A percentile compares a stretch with the other conserved stretches of the same genome.
These are phyloP conservation scores for Annulohypoxylon maeteangense DNA, from an alignment of 495 filamentous ascomycete species.

Conservation along the genomic window DNA sequence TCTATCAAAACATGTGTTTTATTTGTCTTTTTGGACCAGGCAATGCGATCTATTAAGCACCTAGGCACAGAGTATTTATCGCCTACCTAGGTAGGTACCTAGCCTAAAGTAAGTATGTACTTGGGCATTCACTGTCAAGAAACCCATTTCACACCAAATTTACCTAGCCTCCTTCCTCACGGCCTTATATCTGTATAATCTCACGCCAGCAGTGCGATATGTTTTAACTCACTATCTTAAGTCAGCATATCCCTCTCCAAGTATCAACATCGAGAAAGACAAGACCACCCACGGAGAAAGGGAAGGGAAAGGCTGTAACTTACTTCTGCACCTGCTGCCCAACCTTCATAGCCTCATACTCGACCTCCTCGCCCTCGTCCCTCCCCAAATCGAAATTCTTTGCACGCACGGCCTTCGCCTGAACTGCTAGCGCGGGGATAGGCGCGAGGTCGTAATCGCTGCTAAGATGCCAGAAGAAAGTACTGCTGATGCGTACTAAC, in stretches of 20 bases:
- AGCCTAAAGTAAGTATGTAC: too few relatives aligned
- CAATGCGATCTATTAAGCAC: too few relatives aligned
- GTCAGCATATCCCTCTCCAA: conserved; percentile 9
- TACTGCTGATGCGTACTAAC: conserved; percentile 59
- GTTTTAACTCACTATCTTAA: conserved; percentile 39
- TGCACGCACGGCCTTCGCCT: conserved; percentile 51
- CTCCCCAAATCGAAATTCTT: conserved; percentile 55
- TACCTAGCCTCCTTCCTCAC: too few relatives aligned
- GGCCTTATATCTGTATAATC: too few relatives aligned
- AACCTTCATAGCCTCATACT: conserved; percentile 58
- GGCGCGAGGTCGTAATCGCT: conserved; percentile 59
- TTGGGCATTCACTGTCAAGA: too few relatives aligned
- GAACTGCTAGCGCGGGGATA: conserved; percentile 51
- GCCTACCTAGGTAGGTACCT: too few relatives aligned
- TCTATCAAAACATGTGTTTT: background rate
- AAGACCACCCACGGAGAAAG: background rate
- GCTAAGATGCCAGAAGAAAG: conserved; percentile 63
- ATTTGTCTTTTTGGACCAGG: too few relatives aligned
- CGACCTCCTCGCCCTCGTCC: conserved; percentile 58
- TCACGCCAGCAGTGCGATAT: conserved; percentile 39
- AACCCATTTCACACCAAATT: too few relatives aligned
- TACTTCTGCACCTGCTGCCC: conserved; percentile 60
- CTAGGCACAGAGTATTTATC: too few relatives aligned
- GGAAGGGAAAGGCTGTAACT: conserved; percentile 30
- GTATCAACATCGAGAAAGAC: background rate